phyloP scores from a whole-genome alignment of 768 basidiomycete genomes.

The Podaxis sp. region DNA sequence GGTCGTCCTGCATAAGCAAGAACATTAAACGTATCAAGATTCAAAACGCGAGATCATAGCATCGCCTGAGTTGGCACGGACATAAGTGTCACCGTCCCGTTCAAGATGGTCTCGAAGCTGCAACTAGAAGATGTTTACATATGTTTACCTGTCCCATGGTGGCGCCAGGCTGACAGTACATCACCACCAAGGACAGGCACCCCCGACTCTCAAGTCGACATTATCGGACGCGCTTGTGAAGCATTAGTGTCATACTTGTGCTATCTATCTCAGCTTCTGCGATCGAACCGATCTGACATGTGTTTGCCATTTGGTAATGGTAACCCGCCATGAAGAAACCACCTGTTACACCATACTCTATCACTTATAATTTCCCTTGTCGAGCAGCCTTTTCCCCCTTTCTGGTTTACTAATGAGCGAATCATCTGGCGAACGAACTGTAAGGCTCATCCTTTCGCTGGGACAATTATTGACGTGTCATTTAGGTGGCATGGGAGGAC shows the following conservation, averaged over 20 bases:
- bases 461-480: not conserved
- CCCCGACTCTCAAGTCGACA: too few species aligned
- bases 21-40: not conserved
- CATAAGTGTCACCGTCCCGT: too few species aligned
- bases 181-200: not conserved
- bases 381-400: not conserved
- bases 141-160: not conserved
- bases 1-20: not conserved
- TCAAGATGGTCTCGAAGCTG: not conserved
- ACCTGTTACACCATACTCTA: not conserved
- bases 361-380: not conserved
- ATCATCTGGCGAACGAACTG: constrained; percentile 6
- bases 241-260: not conserved
- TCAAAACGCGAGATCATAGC: not conserved
- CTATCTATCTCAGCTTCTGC: not conserved
- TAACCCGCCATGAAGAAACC: not conserved
- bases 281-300: not conserved
- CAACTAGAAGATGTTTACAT: not conserved
- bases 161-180: not conserved
- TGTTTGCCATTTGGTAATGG: not conserved
- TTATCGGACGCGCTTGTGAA: not conserved
- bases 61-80: not conserved
- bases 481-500: not conserved
- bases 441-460: not conserved
- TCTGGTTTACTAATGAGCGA: constrained; percentile 1